Percentiles rank a stretch among this genome's conserved stretches.
These are phyloP conservation scores for Xerocomus nothofagi DNA, from an alignment of 1,284 basidiomycete species.

Conservation along the genomic window DNA sequence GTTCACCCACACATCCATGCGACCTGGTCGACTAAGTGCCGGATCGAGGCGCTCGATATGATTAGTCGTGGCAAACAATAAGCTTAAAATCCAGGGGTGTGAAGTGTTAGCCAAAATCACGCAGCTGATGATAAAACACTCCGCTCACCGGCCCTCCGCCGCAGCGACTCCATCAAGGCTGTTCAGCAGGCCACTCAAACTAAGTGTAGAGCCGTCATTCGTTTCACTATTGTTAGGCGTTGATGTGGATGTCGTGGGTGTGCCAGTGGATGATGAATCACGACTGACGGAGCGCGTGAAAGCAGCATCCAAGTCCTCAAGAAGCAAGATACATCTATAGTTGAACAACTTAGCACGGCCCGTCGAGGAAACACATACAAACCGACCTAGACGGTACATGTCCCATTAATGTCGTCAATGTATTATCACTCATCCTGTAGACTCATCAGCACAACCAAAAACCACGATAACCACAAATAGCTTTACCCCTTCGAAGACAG, in stretches of 20 bases:
- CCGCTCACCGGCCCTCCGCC: constrained; percentile 74
- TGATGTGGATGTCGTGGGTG: constrained; percentile 49
- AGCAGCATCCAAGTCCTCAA: constrained; percentile 86
- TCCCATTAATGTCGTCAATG: constrained; percentile 77
- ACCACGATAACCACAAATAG: not conserved
- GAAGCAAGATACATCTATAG: constrained; percentile 76
- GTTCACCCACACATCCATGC: constrained; percentile 88
- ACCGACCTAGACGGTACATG: constrained; percentile 76
- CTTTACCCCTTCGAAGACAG: constrained; percentile 79
- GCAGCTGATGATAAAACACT: constrained; percentile 30
- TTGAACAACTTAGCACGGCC: constrained; percentile 14
- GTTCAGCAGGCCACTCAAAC: constrained; percentile 79
- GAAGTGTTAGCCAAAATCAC: constrained; percentile 16
- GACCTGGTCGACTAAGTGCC: constrained; percentile 75
- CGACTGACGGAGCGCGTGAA: constrained; percentile 82
- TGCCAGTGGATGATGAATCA: constrained; percentile 73
- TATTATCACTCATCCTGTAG: constrained; percentile 82
- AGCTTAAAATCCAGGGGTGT: constrained; percentile 40
- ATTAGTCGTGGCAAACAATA: constrained; percentile 82
- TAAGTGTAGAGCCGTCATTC: constrained; percentile 75
- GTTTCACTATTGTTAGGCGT: constrained; percentile 45
- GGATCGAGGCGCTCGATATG: constrained; percentile 85
- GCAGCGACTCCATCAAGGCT: constrained; percentile 86
- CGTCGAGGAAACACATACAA: not conserved
- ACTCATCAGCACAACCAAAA: constrained; percentile 12